These are phyloP conservation scores for Aureobasidium subglaciale DNA, from an alignment of 2,329 filamentous ascomycete species.

Conservation along the genomic window DNA sequence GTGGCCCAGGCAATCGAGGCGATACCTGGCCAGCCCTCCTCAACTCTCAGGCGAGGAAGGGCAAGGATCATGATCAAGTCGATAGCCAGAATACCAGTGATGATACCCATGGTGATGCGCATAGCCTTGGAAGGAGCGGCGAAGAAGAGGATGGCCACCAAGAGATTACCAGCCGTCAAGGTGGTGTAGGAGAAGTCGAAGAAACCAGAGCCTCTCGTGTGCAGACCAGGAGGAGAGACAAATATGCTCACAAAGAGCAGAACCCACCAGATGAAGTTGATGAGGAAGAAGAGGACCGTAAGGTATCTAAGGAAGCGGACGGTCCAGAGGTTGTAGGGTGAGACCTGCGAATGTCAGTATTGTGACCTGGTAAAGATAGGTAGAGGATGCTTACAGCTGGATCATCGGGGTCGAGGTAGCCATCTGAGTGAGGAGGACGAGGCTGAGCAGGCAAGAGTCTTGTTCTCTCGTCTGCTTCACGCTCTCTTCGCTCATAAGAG, in stretches of 20 bases:
- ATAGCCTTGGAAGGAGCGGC: constrained; percentile 72
- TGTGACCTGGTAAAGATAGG: not conserved
- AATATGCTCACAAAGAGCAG: constrained; percentile 84
- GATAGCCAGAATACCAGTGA: constrained; percentile 60
- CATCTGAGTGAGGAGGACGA: constrained; percentile 55
- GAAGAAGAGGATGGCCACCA: constrained; percentile 80
- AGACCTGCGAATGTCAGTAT: constrained; percentile 43
- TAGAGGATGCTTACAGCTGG: constrained; percentile 57
- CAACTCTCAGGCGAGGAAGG: constrained; percentile 65
- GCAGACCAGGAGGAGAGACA: constrained; percentile 78
- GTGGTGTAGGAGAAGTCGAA: constrained; percentile 79
- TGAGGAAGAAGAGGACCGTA: constrained; percentile 65
- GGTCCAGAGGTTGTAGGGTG: constrained; percentile 91
- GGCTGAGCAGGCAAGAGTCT: constrained; percentile 55
- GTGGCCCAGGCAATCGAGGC: constrained; percentile 77
- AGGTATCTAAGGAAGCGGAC: constrained; percentile 73
- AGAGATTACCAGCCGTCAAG: constrained; percentile 66
- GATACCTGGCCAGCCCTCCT: constrained; percentile 90
- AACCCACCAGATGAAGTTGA: constrained; percentile 89
- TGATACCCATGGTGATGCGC: constrained; percentile 62
- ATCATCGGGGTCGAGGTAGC: constrained; percentile 70
- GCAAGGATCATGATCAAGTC: constrained; percentile 74
- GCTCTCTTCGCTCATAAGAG: constrained; percentile 23
- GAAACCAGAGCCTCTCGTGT: constrained; percentile 86
- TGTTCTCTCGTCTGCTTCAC: constrained; percentile 53